Evolutionary conservation across 2,329 filamentous ascomycete genomes (phyloP).

Genomic region (Incumbomyces delicatus): DNA sequence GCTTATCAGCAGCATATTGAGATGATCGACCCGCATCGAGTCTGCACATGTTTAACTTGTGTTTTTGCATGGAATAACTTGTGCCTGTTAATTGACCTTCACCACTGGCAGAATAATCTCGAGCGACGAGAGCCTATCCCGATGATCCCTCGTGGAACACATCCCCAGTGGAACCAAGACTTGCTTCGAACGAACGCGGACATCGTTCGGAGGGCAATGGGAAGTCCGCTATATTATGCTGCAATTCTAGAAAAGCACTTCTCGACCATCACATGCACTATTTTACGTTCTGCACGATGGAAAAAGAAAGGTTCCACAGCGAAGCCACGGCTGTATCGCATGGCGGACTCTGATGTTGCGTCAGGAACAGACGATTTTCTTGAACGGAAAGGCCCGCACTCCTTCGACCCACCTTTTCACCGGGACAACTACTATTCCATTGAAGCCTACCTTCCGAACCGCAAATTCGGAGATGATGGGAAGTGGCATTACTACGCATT

Average conservation of each 20-base stretch:
- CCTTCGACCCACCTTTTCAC: constrained; percentile 19
- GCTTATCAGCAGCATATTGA: constrained; percentile 19
- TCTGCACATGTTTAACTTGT: constrained; percentile 20
- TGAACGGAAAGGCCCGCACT: constrained; percentile 18
- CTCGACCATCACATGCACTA: constrained; percentile 15
- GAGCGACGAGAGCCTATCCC: constrained; percentile 19
- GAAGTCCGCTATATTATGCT: constrained; percentile 13
- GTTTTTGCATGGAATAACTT: constrained; percentile 21
- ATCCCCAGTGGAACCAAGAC: constrained; percentile 18
- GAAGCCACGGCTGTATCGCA: constrained; percentile 15
- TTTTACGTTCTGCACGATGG: constrained; percentile 15
- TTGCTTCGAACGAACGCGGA: constrained; percentile 14
- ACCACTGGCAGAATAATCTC: constrained; percentile 19
- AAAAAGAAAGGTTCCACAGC: constrained; percentile 13
- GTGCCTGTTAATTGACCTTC: constrained; percentile 18
- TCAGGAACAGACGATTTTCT: constrained; percentile 16
- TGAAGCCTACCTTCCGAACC: constrained; percentile 19
- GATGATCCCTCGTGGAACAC: constrained; percentile 16
- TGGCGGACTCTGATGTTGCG: constrained; percentile 15
- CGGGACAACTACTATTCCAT: constrained; percentile 20
- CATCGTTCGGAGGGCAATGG: constrained; percentile 15
- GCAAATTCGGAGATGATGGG: constrained; percentile 18
- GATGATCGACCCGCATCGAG: constrained; percentile 13
- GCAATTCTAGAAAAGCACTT: constrained; percentile 19
- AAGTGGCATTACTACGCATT: constrained; percentile 19